A percentile compares a stretch with the other conserved stretches of the same genome.
Conservation (phyloP, 768 basidiomycete genomes). For the Lentinula aciculospora region DNA sequence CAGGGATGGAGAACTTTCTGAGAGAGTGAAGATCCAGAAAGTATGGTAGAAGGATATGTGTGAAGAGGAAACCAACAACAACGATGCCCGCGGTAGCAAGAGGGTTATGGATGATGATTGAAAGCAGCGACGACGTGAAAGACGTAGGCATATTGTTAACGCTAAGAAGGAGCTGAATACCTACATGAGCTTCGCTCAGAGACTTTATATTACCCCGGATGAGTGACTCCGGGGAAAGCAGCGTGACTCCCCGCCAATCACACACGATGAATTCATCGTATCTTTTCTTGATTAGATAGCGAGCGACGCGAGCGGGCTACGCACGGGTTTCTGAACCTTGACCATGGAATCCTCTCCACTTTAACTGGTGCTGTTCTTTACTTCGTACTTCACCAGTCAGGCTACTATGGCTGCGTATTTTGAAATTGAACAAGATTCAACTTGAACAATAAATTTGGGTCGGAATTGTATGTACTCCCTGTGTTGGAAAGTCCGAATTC, state of each 20-base stretch:
- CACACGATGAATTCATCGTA: too few relatives aligned
- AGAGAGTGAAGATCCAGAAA: not conserved
- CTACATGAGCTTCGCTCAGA: not conserved
- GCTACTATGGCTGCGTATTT: too few relatives aligned
- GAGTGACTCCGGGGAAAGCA: not conserved
- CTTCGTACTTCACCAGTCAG: too few relatives aligned
- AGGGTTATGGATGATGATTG: not conserved
- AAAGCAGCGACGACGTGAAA: not conserved
- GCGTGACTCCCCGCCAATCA: not conserved
- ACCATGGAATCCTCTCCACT: too few relatives aligned
- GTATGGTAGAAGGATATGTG: not conserved
- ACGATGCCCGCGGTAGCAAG: not conserved
- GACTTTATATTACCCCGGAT: not conserved
- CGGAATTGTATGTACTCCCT: too few relatives aligned
- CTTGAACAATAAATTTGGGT: too few relatives aligned
- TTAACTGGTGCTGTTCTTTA: too few relatives aligned
- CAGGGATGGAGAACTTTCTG: conserved; percentile 46
- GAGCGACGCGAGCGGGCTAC: conserved; percentile 3
- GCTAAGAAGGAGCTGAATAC: not conserved
- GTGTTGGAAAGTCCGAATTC: too few relatives aligned
- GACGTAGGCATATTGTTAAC: not conserved
- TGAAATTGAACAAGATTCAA: too few relatives aligned
- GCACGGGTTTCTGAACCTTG: not conserved
- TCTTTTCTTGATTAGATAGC: not conserved
- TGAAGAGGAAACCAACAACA: not conserved